A percentile compares a stretch with the other conserved stretches of the same genome.
Conservation (phyloP, 257 asterid genomes). For the Solanum ossicruentum region DNA sequence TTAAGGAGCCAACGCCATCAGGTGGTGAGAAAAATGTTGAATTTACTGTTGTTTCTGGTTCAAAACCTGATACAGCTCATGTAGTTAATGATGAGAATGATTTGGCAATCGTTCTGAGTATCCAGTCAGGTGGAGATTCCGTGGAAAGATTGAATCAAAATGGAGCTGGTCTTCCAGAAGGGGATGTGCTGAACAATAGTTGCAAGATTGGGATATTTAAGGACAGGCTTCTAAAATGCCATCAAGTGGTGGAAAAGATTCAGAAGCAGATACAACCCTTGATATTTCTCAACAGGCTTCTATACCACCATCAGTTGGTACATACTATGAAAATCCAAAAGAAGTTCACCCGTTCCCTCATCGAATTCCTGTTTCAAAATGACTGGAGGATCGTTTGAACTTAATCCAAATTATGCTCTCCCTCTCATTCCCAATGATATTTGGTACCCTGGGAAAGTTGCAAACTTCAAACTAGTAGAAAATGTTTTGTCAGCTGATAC, state of each 20-base stretch:
- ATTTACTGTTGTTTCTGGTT: conserved; percentile 21
- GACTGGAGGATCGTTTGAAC: conserved; percentile 70
- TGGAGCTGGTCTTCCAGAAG: conserved; percentile 10
- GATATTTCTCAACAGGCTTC: no score
- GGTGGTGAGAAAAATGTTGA: conserved; percentile 13
- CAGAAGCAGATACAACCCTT: conserved; percentile 10
- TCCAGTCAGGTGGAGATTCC: conserved; percentile 7
- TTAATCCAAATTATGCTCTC: conserved; percentile 29
- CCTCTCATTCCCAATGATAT: not conserved
- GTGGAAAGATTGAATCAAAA: conserved; percentile 3
- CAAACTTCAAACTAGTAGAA: conserved; percentile 6
- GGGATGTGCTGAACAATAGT: not conserved
- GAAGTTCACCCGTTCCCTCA: conserved; percentile 53
- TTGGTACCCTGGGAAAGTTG: conserved; percentile 19
- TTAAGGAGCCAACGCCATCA: not conserved
- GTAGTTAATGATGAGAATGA: conserved; percentile 19
- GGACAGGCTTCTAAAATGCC: not conserved
- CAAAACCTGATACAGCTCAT: conserved; percentile 5
- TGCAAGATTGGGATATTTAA: conserved; percentile 1
- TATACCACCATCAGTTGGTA: not conserved
- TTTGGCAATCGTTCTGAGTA: conserved; percentile 9
- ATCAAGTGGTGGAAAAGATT: conserved; percentile 9
- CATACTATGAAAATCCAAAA: conserved; percentile 15
- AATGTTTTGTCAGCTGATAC: not conserved
- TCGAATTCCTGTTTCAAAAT: conserved; percentile 25